Percentiles rank a stretch among this genome's conserved stretches.
phyloP scores from a whole-genome alignment of 164 flowering plant species.

The Tetracentron sinense region DNA sequence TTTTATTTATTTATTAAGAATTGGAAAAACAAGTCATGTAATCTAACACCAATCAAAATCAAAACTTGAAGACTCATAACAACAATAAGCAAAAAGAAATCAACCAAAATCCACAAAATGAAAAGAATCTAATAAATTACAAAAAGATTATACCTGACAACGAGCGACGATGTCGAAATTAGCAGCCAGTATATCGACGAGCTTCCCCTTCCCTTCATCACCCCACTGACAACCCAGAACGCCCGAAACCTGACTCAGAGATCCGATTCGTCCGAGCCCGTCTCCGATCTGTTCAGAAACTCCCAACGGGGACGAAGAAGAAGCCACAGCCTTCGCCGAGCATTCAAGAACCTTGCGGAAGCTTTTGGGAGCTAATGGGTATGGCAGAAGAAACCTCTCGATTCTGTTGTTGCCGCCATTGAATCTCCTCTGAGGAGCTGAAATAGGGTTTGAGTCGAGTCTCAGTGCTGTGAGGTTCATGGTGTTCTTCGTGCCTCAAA shows the following conservation, averaged over 20 bases:
- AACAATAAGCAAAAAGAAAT: too few species aligned
- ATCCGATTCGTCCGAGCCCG: conserved; percentile 40
- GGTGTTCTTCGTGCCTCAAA: too few species aligned
- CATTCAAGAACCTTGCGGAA: conserved; percentile 13
- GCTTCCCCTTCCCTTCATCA: conserved; percentile 96
- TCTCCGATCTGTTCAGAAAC: conserved; percentile 24
- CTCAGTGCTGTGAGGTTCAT: conserved; percentile 26
- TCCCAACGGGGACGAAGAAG: conserved; percentile 26
- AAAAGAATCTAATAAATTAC: too few species aligned
- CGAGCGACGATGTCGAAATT: conserved; percentile 93
- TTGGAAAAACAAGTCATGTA: too few species aligned
- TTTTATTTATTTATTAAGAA: too few species aligned
- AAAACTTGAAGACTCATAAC: too few species aligned
- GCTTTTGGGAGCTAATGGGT: not conserved
- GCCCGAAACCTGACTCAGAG: conserved; percentile 82
- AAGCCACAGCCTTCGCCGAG: conserved; percentile 28
- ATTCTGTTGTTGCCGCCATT: conserved; percentile 15
- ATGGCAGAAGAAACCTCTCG: not conserved
- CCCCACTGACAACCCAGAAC: conserved; percentile 95
- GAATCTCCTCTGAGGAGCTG: conserved; percentile 1
- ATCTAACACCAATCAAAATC: too few species aligned
- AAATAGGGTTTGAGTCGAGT: conserved; percentile 21
- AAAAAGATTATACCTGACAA: conserved; percentile 56
- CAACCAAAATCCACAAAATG: too few species aligned
- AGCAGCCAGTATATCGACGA: conserved; percentile 83